A percentile compares a stretch with the other conserved stretches of the same genome.
Evolutionary conservation across 192 early-diverging fungal genomes (phyloP).

Genomic region (Coemansia sp.): DNA sequence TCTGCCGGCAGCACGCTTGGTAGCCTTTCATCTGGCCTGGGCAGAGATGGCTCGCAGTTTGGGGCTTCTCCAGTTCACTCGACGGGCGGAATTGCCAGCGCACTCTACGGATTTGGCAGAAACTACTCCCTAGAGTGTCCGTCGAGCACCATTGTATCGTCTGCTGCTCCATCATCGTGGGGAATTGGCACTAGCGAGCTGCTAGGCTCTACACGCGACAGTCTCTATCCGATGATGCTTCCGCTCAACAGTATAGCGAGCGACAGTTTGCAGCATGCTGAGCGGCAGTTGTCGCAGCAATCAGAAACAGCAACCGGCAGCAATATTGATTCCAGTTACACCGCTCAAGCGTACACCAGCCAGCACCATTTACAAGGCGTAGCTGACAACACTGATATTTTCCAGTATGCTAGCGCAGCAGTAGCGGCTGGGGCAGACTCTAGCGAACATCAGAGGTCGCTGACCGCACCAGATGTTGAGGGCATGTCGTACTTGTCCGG

Average conservation of each 20-base stretch:
- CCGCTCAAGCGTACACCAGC: background rate
- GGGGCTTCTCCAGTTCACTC: constrained; percentile 8
- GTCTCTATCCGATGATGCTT: constrained; percentile 42
- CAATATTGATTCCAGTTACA: background rate
- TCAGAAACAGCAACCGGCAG: background rate
- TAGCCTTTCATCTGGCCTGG: background rate
- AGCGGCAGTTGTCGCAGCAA: background rate
- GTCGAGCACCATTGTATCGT: background rate
- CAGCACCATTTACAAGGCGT: background rate
- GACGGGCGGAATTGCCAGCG: background rate
- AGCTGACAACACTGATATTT: background rate
- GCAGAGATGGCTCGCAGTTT: constrained; percentile 1
- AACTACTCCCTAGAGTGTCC: constrained; percentile 38
- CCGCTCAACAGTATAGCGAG: constrained; percentile 9
- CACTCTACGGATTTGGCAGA: constrained; percentile 12
- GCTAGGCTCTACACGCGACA: constrained; percentile 15
- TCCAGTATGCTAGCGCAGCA: background rate
- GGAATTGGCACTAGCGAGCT: constrained; percentile 8
- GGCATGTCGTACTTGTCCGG: background rate
- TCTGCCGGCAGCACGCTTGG: background rate
- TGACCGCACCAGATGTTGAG: background rate
- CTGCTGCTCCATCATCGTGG: constrained; percentile 21
- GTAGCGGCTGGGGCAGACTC: background rate
- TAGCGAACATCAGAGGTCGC: background rate
- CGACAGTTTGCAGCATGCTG: constrained; percentile 10